These are phyloP conservation scores for Claviceps purpurea DNA, from an alignment of 2,329 filamentous ascomycete genomes.

Conservation along the genomic window DNA sequence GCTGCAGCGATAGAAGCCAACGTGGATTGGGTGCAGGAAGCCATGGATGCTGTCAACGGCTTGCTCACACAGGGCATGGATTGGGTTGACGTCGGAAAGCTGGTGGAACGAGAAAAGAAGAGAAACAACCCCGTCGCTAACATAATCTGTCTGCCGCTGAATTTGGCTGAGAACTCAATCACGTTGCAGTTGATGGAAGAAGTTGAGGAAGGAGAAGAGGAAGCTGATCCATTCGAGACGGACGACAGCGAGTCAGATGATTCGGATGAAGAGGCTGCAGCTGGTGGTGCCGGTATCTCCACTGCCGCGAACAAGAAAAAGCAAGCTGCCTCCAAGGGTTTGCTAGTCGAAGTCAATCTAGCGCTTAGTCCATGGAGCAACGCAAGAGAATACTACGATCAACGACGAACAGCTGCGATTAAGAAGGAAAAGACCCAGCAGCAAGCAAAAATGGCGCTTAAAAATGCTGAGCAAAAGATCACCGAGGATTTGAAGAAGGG, in stretches of 20 bases:
- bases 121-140: constrained; percentile 73
- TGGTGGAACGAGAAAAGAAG: constrained; percentile 79
- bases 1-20: constrained; percentile 87
- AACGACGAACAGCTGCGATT: constrained; percentile 67
- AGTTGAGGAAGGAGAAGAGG: constrained; percentile 47
- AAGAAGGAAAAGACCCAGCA: constrained; percentile 81
- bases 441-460: constrained; percentile 71
- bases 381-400: constrained; percentile 80
- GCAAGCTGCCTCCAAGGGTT: constrained; percentile 34
- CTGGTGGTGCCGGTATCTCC: background rate
- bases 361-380: constrained; percentile 75
- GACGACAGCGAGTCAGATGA: constrained; percentile 45
- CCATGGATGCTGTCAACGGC: constrained; percentile 81
- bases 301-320: constrained; percentile 21
- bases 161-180: constrained; percentile 78
- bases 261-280: constrained; percentile 15
- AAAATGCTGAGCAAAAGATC: constrained; percentile 84
- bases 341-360: constrained; percentile 77
- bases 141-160: constrained; percentile 75
- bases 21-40: constrained; percentile 79
- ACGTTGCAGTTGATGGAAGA: constrained; percentile 67
- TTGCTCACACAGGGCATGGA: constrained; percentile 93
- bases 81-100: constrained; percentile 79
- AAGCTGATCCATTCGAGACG: constrained; percentile 47
- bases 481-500: constrained; percentile 72